Conservation (phyloP, 768 basidiomycete genomes). For the Roridomyces roridus region DNA sequence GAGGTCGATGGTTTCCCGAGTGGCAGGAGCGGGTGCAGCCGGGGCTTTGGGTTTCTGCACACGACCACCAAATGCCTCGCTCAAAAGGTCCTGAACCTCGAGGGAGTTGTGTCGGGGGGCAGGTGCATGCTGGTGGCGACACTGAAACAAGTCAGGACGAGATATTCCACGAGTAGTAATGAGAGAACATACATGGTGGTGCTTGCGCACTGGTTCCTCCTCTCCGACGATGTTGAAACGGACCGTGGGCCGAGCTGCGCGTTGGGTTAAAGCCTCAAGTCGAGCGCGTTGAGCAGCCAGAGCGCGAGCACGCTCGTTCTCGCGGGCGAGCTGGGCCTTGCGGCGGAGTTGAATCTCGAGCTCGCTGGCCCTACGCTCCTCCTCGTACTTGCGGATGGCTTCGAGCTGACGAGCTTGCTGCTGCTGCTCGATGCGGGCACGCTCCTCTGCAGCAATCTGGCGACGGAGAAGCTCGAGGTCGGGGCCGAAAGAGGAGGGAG, state of each 20-base stretch:
- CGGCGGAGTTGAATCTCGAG: constrained; percentile 2
- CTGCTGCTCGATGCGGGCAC: constrained; percentile 20
- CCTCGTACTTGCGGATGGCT: constrained; percentile 26
- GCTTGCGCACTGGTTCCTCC: not conserved
- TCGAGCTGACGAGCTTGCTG: constrained; percentile 16
- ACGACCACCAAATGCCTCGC: constrained; percentile 7
- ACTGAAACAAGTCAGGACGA: constrained; percentile 6
- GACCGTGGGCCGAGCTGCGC: not conserved
- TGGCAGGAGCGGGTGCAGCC: not conserved
- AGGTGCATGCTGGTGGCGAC: not conserved
- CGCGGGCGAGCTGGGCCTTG: constrained; percentile 10
- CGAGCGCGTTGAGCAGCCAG: constrained; percentile 15
- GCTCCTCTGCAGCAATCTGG: constrained; percentile 18
- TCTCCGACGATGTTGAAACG: not conserved
- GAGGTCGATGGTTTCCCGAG: not conserved
- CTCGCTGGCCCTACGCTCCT: constrained; percentile 7
- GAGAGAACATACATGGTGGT: constrained; percentile 12
- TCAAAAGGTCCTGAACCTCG: constrained; percentile 1
- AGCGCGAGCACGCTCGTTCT: constrained; percentile 8
- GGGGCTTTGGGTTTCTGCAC: not conserved
- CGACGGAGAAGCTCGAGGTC: constrained; percentile 19
- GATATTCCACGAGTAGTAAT: not conserved
- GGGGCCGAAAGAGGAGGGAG: not conserved
- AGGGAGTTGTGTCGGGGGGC: too few species aligned
- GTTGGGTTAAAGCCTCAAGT: constrained; percentile 9